Evolutionary conservation across 1,139 yeast species (phyloP).

Genomic region (Kodamaea suecica): DNA sequence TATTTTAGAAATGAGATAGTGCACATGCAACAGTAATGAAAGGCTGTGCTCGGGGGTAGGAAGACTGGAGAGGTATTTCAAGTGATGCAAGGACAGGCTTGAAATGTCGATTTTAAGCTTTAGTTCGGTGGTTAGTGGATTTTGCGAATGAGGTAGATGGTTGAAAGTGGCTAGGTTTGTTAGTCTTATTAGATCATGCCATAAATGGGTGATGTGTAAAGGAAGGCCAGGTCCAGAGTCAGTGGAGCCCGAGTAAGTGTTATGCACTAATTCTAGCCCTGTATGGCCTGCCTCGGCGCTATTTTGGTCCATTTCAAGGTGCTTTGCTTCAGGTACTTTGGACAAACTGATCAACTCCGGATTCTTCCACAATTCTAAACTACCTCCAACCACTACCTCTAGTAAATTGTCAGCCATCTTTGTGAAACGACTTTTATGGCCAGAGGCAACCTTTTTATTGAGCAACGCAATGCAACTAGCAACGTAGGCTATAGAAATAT

Average conservation of each 20-base stretch:
- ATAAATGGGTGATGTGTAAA: conserved; percentile 32
- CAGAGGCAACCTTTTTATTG: conserved; percentile 16
- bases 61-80: conserved; percentile 22
- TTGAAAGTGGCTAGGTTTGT: conserved; percentile 32
- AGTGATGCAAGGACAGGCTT: conserved; percentile 25
- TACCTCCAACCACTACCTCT: conserved; percentile 1
- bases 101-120: conserved; percentile 27
- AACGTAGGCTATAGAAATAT: conserved; percentile 23
- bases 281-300: no score
- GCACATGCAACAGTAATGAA: conserved; percentile 16
- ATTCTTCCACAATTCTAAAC: conserved; percentile 28
- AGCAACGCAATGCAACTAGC: conserved; percentile 25
- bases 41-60: background rate
- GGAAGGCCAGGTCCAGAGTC: conserved; percentile 11
- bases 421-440: background rate
- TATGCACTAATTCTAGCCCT: no score
- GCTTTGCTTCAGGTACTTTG: conserved; percentile 14
- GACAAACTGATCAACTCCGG: conserved; percentile 26
- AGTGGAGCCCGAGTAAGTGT: no score
- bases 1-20: conserved; percentile 29
- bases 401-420: background rate
- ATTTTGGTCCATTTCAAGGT: no score
- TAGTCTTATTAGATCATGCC: conserved; percentile 37
- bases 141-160: conserved; percentile 11
- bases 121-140: conserved; percentile 17